A percentile compares a stretch with the other conserved stretches of the same genome.
phyloP scores from a whole-genome alignment of 306 rosid species.

The Quercus glauca region DNA sequence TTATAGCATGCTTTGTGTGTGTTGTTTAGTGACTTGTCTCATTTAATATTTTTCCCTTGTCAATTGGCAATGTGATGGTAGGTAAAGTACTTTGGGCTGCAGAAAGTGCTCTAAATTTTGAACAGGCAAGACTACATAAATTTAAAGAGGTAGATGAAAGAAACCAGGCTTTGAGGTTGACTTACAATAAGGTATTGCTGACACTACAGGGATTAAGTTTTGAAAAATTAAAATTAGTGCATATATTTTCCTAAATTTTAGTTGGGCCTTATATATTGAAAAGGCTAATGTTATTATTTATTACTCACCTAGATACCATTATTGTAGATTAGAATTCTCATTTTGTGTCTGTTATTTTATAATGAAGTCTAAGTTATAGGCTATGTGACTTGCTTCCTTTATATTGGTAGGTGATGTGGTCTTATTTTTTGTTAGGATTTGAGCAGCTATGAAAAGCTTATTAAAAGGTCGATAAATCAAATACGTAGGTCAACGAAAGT shows the following conservation, averaged over 20 bases:
- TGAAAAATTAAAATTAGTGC: background rate
- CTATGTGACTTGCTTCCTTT: constrained; percentile 10
- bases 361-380: background rate
- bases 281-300: background rate
- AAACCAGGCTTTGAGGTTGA: constrained; percentile 49
- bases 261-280: background rate
- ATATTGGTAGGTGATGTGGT: too few species aligned
- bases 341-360: constrained; percentile 5
- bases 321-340: constrained; percentile 4
- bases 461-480: constrained; percentile 59
- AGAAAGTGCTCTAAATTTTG: constrained; percentile 63
- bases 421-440: too few species aligned
- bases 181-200: constrained; percentile 55
- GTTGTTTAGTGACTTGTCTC: background rate
- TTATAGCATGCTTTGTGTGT: background rate
- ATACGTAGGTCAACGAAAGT: constrained; percentile 63
- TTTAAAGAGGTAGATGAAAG: constrained; percentile 49
- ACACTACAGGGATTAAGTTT: background rate
- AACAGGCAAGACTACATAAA: constrained; percentile 65
- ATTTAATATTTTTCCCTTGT: constrained; percentile 7
- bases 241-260: constrained; percentile 6
- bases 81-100: constrained; percentile 61
- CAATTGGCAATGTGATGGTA: constrained; percentile 31
- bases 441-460: constrained; percentile 50
- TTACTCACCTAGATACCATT: background rate